Evolutionary conservation across 352 stramenopile genomes (phyloP).

Genomic region (Phytophthora colocasiae): DNA sequence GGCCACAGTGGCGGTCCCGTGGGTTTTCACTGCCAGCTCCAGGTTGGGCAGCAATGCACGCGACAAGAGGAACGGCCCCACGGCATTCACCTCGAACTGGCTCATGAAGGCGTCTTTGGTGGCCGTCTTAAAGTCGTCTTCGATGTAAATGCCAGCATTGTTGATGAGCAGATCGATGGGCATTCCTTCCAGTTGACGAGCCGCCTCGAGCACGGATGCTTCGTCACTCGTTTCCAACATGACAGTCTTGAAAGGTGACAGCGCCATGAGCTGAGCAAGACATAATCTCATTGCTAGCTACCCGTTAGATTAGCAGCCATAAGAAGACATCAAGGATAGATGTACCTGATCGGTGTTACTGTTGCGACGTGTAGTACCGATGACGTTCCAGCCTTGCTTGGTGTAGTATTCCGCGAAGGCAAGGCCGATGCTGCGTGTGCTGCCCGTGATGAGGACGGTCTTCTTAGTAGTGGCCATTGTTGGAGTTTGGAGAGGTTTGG

Average conservation of each 20-base stretch:
- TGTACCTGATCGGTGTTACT: slow-evolving; percentile 43
- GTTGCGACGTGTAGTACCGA: slow-evolving; percentile 38
- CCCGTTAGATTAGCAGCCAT: neutral
- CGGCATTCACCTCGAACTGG: slow-evolving; percentile 64
- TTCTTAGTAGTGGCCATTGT: slow-evolving; percentile 32
- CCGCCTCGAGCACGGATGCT: slow-evolving; percentile 43
- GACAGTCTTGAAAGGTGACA: slow-evolving; percentile 48
- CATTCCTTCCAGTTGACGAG: slow-evolving; percentile 45
- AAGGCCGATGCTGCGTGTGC: slow-evolving; percentile 51
- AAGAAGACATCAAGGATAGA: neutral
- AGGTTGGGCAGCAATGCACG: slow-evolving; percentile 53
- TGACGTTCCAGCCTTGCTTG: slow-evolving; percentile 50
- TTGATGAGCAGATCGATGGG: slow-evolving; percentile 67
- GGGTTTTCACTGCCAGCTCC: slow-evolving; percentile 35
- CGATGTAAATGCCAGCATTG: slow-evolving; percentile 54
- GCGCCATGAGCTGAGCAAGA: slow-evolving; percentile 22
- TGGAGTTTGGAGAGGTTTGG: neutral
- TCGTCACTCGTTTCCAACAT: slow-evolving; percentile 54
- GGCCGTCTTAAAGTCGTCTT: slow-evolving; percentile 29
- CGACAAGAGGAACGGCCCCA: slow-evolving; percentile 63
- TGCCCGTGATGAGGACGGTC: slow-evolving; percentile 57
- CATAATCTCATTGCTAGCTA: neutral
- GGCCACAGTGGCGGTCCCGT: slow-evolving; percentile 44
- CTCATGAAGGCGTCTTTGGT: slow-evolving; percentile 53
- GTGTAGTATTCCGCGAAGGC: slow-evolving; percentile 49